These are phyloP conservation scores for Hypholoma fasciculare DNA, from an alignment of 768 basidiomycete species.

Conservation along the genomic window DNA sequence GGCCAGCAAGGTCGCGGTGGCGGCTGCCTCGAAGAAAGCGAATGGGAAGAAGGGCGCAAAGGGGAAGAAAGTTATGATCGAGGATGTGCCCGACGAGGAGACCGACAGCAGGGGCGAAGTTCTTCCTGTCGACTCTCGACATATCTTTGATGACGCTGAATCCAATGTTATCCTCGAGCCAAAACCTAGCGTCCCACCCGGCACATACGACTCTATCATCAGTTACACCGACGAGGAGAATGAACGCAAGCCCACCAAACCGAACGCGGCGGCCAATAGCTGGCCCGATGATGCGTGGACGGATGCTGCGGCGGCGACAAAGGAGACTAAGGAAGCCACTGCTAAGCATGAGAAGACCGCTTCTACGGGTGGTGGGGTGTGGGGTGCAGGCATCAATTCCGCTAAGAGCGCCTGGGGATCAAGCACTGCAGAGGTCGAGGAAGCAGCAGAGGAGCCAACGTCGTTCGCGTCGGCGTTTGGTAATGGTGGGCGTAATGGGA, in stretches of 20 bases:
- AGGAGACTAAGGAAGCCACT: conserved; percentile 17
- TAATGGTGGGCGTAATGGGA: neutral
- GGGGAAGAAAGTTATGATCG: conserved; percentile 37
- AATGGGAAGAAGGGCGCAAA: conserved; percentile 28
- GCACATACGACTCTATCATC: conserved; percentile 38
- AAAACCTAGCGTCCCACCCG: conserved; percentile 38
- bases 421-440: conserved; percentile 1
- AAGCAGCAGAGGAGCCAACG: conserved; percentile 4
- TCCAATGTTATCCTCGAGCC: conserved; percentile 35
- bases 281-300: conserved; percentile 24
- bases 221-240: conserved; percentile 26
- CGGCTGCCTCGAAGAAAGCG: conserved; percentile 24
- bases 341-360: conserved; percentile 5
- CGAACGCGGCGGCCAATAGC: conserved; percentile 12
- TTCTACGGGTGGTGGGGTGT: conserved; percentile 2
- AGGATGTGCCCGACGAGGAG: conserved; percentile 48
- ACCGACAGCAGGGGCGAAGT: conserved; percentile 27
- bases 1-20: conserved; percentile 7
- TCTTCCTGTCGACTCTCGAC: conserved; percentile 34
- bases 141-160: conserved; percentile 25
- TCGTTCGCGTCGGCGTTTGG: conserved; percentile 2
- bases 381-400: conserved; percentile 4
- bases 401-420: conserved; percentile 12
- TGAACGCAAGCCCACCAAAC: conserved; percentile 12
- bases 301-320: conserved; percentile 21